Percentiles rank a stretch among this genome's conserved stretches.
These are phyloP conservation scores for Capsicum baccatum DNA, from an alignment of 257 asterid species.

Conservation along the genomic window DNA sequence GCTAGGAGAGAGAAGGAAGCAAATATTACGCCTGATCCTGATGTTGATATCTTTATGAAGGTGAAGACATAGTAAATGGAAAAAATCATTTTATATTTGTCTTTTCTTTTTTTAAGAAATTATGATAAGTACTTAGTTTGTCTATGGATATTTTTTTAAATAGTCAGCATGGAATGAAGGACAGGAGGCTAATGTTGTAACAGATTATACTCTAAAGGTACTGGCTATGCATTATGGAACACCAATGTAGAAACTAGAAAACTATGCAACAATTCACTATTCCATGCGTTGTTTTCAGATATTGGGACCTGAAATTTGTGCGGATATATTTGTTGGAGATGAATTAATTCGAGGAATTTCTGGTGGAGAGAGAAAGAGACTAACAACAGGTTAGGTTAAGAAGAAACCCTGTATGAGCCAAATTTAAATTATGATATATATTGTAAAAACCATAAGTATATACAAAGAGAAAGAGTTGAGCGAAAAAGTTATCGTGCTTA, in stretches of 20 bases:
- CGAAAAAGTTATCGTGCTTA: neutral
- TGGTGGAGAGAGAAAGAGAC: constrained; percentile 87
- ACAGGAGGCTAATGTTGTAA: constrained; percentile 73
- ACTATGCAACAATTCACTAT: neutral
- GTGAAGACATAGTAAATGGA: constrained; percentile 38
- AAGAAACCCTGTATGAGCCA: neutral
- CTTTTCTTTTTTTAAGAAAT: neutral
- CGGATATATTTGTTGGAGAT: constrained; percentile 85
- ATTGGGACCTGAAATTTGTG: constrained; percentile 85
- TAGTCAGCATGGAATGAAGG: constrained; percentile 87
- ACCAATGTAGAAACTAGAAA: neutral
- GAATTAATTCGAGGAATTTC: constrained; percentile 89
- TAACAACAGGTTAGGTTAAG: constrained; percentile 74
- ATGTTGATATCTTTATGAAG: constrained; percentile 91
- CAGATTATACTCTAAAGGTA: constrained; percentile 91
- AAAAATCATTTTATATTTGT: neutral
- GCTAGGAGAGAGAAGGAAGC: constrained; percentile 89
- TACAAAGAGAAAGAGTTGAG: neutral
- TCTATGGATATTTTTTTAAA: neutral
- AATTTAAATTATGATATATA: no score
- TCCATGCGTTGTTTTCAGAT: constrained; percentile 47
- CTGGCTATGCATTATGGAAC: neutral
- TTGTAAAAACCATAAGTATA: neutral
- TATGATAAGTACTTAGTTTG: neutral
- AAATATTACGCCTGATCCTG: constrained; percentile 83